Base-by-base conservation (phyloP, 169 alveolate species). In the Cryptosporidium bovis region DNA sequence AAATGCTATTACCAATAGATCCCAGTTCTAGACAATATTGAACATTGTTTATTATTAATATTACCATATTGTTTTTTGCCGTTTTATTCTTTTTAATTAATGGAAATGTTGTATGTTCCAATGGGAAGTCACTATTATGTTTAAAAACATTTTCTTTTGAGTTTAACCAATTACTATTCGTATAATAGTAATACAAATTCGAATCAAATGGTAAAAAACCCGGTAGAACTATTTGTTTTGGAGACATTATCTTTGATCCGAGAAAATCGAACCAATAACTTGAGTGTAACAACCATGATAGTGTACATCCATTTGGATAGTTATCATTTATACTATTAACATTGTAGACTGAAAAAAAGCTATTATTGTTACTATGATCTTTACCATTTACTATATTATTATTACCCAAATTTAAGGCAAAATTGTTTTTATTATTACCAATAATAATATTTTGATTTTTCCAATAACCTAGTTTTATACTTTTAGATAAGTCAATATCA, bases 211-310 rank as follows among this genome's bases (percentile, higher is more conserved):
- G 65, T 24, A 51, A n/a, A 62, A 77, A 77, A 34, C 58, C 64
- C 24, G 62, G 48, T n/a, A 77, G 51, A 20, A 29, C 15, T 6
- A 77, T 60, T 20, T 60, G 64, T n/a, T 40, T 46, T 40, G 48
- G 48, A 40, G 31, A 31, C 12, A 15, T 48, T 46, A 77, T 24
- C n/a, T 33, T 46, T 2, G 87, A 46, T 8, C 77, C 77, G 24
- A 77, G 33, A 62, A 33, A 27, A 46, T 46, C 55, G 20, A 77
- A 77, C 87, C 87, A 77, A 34, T 77, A 46, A 8, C 46, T 20
- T 7, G 87, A 77, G 24, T 77, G 77, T 7, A 77, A 31, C 5
- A 77, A 36, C 87, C 87, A 77, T 18, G 56, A 36, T 29, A 60
- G 29, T 13, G 71, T 58, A 31, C 40, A 56, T 3, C 87, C 87